Base-by-base conservation (phyloP, 176 grass and related monocot species). In the Eragrostis curvula region DNA sequence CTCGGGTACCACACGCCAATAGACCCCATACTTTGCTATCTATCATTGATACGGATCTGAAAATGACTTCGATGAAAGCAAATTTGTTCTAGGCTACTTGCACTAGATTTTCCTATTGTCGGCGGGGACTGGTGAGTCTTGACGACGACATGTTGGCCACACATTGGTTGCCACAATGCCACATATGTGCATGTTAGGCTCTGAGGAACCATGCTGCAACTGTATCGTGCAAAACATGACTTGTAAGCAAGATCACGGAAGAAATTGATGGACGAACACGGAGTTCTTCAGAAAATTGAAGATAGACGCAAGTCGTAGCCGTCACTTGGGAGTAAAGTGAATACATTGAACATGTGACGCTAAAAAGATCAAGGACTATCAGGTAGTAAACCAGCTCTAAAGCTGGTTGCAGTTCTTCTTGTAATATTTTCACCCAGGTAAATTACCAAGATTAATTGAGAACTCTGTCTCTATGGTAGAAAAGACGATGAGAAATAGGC, bases 211-310 rank as follows among this genome's bases (percentile, higher is more conserved):
- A 55, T 52, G 42, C 68, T 9, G 25, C 70, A 46, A 47, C 18
- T 43, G n/a, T 36, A 24, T 3, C 43, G n/a, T 75, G 75, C 75
- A 69, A 51, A 46, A 28, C 69, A 70, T 89, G 40, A 52, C 65
- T 65, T 80, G 72, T 23, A 89, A 81, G 82, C 24, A 85, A 77
- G 52, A n/a, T 51, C 17, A 74, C 70, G 25, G 13, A 12, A 56
- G 81, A 44, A 58, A 66, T 43, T 7, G 6, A 56, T 77, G 21
- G 21, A 8, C 9, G 18, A 4, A 20, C 3, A 14, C 40, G 14
- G 24, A 49, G 24, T 36, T 66, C 50, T 71, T 64, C 32, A 0
- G 5, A 69, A 63, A 73, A 83, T 3, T 24, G 1, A 48, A 49
- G 20, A 12, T 62, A 25, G 5, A 41, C 51, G 30, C 12, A 74